These are phyloP conservation scores for Epithele typhae DNA, from an alignment of 768 basidiomycete species.

Conservation along the genomic window DNA sequence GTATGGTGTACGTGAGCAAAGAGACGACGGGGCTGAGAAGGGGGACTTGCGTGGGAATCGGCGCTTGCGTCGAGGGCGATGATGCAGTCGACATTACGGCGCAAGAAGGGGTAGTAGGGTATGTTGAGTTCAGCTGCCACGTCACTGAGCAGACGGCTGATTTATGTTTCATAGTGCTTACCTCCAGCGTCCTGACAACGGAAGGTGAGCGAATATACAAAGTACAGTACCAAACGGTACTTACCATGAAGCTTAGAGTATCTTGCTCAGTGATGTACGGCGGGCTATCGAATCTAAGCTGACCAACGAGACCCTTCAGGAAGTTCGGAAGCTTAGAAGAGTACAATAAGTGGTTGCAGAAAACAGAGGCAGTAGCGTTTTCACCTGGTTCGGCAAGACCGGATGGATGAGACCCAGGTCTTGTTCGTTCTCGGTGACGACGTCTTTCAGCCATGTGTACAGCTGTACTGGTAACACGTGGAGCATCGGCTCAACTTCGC, in stretches of 20 bases:
- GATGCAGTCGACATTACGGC: slow-evolving; percentile 23
- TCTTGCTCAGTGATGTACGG: slow-evolving; percentile 20
- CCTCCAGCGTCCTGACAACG: slow-evolving; percentile 23
- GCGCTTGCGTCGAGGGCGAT: slow-evolving; percentile 25
- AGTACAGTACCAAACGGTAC: not conserved
- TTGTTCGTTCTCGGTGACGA: slow-evolving; percentile 22
- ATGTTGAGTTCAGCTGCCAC: slow-evolving; percentile 23
- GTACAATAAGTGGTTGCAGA: no score
- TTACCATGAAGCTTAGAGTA: slow-evolving; percentile 22
- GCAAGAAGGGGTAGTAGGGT: slow-evolving; percentile 23
- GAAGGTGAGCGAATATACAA: no score
- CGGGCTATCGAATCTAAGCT: slow-evolving; percentile 19
- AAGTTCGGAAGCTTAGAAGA: slow-evolving; percentile 26
- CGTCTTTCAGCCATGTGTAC: slow-evolving; percentile 22
- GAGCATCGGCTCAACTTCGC: slow-evolving; percentile 21
- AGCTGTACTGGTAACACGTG: slow-evolving; percentile 19
- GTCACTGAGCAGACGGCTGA: not conserved
- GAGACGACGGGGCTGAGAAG: not conserved
- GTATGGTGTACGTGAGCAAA: not conserved
- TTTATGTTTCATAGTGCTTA: not conserved
- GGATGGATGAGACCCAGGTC: slow-evolving; percentile 24
- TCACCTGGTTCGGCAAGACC: slow-evolving; percentile 21
- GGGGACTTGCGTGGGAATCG: slow-evolving; percentile 18
- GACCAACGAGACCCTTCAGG: slow-evolving; percentile 20
- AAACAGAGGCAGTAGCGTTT: not conserved